Conservation (phyloP, 164 flowering plant species). For the Magnolia officinalis region DNA sequence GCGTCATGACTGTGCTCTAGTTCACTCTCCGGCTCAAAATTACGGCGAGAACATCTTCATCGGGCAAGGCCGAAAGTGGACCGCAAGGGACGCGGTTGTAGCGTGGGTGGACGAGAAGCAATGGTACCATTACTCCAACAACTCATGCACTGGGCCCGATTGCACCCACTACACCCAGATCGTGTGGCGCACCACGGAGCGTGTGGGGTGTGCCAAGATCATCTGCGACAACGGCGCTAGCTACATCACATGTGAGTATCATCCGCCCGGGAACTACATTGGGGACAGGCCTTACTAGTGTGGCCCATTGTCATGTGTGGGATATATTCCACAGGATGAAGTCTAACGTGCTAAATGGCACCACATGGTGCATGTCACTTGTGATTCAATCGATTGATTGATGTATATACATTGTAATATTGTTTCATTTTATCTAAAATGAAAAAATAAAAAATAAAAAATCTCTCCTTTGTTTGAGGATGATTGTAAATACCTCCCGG, state of each 20-base stretch:
- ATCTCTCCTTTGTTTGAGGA: no score
- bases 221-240: constrained; percentile 22
- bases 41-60: constrained; percentile 24
- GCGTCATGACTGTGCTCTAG: constrained; percentile 20
- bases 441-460: no score
- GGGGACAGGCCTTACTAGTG: constrained; percentile 21
- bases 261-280: constrained; percentile 27
- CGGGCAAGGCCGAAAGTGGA: constrained; percentile 22
- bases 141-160: constrained; percentile 13
- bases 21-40: constrained; percentile 12
- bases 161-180: constrained; percentile 9
- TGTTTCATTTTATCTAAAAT: no score
- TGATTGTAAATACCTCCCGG: no score
- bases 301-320: no score
- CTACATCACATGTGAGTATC: constrained; percentile 23
- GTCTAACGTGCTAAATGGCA: no score
- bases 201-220: constrained; percentile 26
- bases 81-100: constrained; percentile 12
- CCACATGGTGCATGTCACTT: no score
- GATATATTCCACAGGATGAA: no score
- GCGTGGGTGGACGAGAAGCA: constrained; percentile 24
- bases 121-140: constrained; percentile 12
- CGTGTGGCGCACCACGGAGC: constrained; percentile 23
- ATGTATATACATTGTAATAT: no score
- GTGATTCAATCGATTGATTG: no score